A percentile compares a stretch with the other conserved stretches of the same genome.
These are phyloP conservation scores for Penicillium thymicola DNA, from an alignment of 2,329 filamentous ascomycete species.

Conservation along the genomic window DNA sequence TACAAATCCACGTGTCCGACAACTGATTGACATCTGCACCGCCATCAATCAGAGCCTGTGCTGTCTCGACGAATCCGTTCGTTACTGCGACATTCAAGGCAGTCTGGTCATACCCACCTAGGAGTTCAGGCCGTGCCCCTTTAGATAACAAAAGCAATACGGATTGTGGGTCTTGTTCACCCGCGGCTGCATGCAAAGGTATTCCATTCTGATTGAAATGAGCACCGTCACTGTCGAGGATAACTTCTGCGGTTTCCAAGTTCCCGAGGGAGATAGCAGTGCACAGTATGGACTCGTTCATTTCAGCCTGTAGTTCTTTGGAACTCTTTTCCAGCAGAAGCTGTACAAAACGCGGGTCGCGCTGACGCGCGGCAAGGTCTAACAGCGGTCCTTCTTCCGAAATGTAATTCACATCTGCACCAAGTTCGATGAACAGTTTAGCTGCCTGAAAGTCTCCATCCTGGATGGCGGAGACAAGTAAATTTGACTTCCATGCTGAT, in stretches of 20 bases:
- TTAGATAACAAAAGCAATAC: not conserved
- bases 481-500: not conserved
- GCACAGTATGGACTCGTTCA: not conserved
- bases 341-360: not conserved
- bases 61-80: not conserved
- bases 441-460: not conserved
- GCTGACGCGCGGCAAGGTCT: not conserved
- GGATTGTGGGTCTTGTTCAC: not conserved
- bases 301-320: not conserved
- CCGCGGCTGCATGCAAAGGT: not conserved
- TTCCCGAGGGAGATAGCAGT: not conserved
- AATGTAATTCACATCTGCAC: not conserved
- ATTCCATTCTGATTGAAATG: too few species aligned
- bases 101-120: fast-evolving
- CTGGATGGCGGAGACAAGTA: not conserved
- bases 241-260: not conserved
- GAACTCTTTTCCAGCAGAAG: not conserved
- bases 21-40: not conserved
- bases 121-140: not conserved
- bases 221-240: not conserved
- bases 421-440: not conserved
- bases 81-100: not conserved
- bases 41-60: not conserved
- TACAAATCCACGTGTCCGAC: not conserved
- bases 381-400: not conserved